phyloP scores from a whole-genome alignment of 257 asterid species.

The Paraleonurus japonicus region DNA sequence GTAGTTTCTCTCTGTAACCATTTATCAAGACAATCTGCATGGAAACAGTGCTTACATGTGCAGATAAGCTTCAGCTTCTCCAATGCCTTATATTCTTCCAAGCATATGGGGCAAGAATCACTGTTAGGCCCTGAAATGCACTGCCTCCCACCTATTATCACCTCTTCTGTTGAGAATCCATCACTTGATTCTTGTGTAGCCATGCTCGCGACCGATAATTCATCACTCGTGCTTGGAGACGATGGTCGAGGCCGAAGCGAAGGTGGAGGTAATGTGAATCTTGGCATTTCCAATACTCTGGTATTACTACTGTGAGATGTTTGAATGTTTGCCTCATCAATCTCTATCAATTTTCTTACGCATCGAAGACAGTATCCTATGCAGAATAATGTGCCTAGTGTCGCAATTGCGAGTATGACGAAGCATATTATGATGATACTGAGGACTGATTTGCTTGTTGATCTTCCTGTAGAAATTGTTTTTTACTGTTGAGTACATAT shows the following conservation, averaged over 20 bases:
- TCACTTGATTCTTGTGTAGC: background rate
- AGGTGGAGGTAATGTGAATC: background rate
- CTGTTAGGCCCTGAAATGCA: slow-evolving; percentile 28
- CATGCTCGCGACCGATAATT: background rate
- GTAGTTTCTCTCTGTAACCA: slow-evolving; percentile 23
- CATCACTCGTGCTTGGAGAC: background rate
- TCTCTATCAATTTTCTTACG: background rate
- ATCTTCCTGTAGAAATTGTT: slow-evolving; percentile 17
- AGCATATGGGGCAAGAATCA: slow-evolving; percentile 29
- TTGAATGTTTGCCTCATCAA: background rate
- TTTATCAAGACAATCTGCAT: slow-evolving; percentile 25
- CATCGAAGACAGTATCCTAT: slow-evolving; percentile 14
- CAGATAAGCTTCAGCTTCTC: slow-evolving; percentile 21
- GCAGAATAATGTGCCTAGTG: slow-evolving; percentile 23
- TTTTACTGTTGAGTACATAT: background rate
- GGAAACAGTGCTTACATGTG: slow-evolving; percentile 30
- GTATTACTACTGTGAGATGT: background rate
- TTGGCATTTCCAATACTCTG: slow-evolving; percentile 16
- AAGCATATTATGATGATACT: slow-evolving; percentile 18
- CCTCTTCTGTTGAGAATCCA: slow-evolving; percentile 16
- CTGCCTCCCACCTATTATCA: slow-evolving; percentile 27
- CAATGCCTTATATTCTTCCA: slow-evolving; percentile 16
- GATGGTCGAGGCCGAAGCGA: background rate
- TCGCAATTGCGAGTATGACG: slow-evolving; percentile 11
- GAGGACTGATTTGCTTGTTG: slow-evolving; percentile 3